Percentiles rank a stretch among this genome's conserved stretches.
These are phyloP conservation scores for Scedosporium aurantiacum DNA, from an alignment of 2,329 filamentous ascomycete species.

Conservation along the genomic window DNA sequence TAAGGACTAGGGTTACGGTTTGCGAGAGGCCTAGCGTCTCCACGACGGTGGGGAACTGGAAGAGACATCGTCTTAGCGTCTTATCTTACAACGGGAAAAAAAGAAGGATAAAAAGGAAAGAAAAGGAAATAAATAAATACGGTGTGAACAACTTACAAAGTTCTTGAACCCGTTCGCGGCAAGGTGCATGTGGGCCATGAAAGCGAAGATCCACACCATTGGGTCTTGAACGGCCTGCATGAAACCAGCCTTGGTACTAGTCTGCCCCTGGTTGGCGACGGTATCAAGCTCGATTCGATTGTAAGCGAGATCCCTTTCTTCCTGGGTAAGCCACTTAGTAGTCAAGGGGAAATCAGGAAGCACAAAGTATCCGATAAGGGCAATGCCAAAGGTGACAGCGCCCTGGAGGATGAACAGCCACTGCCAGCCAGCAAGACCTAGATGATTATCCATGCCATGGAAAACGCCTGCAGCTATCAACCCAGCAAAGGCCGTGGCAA, in stretches of 20 bases:
- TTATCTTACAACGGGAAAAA: background rate
- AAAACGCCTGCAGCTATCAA: slow-evolving; percentile 54
- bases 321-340: slow-evolving; percentile 30
- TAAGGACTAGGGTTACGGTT: slow-evolving; percentile 39
- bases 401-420: slow-evolving; percentile 63
- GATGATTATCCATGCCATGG: slow-evolving; percentile 40
- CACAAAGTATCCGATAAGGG: slow-evolving; percentile 20
- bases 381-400: slow-evolving; percentile 25
- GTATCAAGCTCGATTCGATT: slow-evolving; percentile 32
- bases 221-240: slow-evolving; percentile 28
- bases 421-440: slow-evolving; percentile 49
- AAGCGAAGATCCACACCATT: slow-evolving; percentile 32
- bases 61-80: too few relatives aligned
- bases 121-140: background rate
- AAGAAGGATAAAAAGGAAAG: background rate
- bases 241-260: slow-evolving; percentile 14
- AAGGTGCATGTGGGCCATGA: slow-evolving; percentile 40
- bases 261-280: slow-evolving; percentile 14
- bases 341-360: slow-evolving; percentile 35
- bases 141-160: slow-evolving; percentile 15
- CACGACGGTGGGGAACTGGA: slow-evolving; percentile 23
- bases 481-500: slow-evolving; percentile 58
- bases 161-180: slow-evolving; percentile 34
- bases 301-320: slow-evolving; percentile 33
- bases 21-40: slow-evolving; percentile 35